Conservation (phyloP, 352 stramenopile species). For the Globisporangium heterothallicum region DNA sequence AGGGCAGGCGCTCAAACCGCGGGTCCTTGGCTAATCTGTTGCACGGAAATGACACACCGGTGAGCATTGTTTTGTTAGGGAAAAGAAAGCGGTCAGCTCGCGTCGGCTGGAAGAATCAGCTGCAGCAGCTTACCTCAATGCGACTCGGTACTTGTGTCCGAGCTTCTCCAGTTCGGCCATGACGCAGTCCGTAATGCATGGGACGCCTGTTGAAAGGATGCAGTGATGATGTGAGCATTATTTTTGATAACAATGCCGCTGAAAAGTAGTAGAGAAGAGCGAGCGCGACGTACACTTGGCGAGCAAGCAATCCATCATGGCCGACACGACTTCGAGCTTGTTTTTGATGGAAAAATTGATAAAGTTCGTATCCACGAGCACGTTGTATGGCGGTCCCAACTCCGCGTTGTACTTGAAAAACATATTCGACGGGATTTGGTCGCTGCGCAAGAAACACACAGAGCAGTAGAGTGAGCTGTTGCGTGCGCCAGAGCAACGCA, state of each 20-base stretch:
- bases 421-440: constrained; percentile 95
- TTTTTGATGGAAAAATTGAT: constrained; percentile 99
- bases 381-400: constrained; percentile 97
- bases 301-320: constrained; percentile 99
- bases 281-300: constrained; percentile 92
- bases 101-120: too few relatives aligned
- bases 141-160: constrained; percentile 96
- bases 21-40: constrained; percentile 95
- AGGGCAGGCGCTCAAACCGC: constrained; percentile 97
- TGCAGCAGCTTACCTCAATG: constrained; percentile 50
- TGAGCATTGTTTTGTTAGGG: too few relatives aligned
- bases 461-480: background rate
- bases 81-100: too few relatives aligned
- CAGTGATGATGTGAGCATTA: background rate
- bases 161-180: constrained; percentile 99
- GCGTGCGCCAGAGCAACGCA: too few relatives aligned
- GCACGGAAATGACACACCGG: background rate
- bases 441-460: constrained; percentile 31
- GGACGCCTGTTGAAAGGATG: constrained; percentile 46
- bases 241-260: background rate
- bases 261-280: background rate
- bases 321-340: constrained; percentile 97
- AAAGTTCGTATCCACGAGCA: constrained; percentile 99
- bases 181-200: constrained; percentile 99
- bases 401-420: constrained; percentile 99